Evolutionary conservation across 768 basidiomycete species (phyloP).

Genomic region (Tephrocybe sp.): DNA sequence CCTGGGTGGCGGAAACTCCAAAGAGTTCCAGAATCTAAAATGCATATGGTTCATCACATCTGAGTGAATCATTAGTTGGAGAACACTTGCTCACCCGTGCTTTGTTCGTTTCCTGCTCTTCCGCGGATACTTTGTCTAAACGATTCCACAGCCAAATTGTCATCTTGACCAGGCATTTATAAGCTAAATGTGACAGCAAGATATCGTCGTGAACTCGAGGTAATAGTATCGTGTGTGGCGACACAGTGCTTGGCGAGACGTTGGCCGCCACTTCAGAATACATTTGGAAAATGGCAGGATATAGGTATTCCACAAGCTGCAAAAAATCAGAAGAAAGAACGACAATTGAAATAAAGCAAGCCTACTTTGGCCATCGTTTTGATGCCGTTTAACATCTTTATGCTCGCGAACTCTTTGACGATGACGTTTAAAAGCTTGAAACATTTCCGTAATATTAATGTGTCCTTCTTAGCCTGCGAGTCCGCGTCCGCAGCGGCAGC

Average conservation of each 20-base stretch:
- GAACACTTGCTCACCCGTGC: slow-evolving; percentile 49
- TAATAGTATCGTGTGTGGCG: slow-evolving; percentile 43
- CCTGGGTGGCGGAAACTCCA: slow-evolving; percentile 53
- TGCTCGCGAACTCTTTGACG: slow-evolving; percentile 66
- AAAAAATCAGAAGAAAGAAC: neutral
- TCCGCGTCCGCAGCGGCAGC: slow-evolving; percentile 42
- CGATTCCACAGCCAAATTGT: slow-evolving; percentile 71
- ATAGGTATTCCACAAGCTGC: slow-evolving; percentile 53
- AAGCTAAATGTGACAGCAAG: slow-evolving; percentile 62
- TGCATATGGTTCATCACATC: slow-evolving; percentile 5
- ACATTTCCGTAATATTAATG: slow-evolving; percentile 56
- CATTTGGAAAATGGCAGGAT: slow-evolving; percentile 54
- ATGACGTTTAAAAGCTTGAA: slow-evolving; percentile 65
- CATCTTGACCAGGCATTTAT: slow-evolving; percentile 74
- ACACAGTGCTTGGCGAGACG: slow-evolving; percentile 37
- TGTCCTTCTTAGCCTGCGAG: slow-evolving; percentile 28
- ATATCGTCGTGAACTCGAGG: slow-evolving; percentile 39
- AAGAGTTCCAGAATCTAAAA: slow-evolving; percentile 63
- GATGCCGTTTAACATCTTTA: slow-evolving; percentile 70
- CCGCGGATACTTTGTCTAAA: slow-evolving; percentile 40
- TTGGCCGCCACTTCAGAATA: slow-evolving; percentile 56
- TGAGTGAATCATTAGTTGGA: neutral
- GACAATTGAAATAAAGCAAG: neutral
- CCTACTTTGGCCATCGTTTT: slow-evolving; percentile 65
- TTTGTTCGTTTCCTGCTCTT: slow-evolving; percentile 43